These are phyloP conservation scores for Fragosphaeria purpurea DNA, from an alignment of 2,329 filamentous ascomycete genomes.

Conservation along the genomic window DNA sequence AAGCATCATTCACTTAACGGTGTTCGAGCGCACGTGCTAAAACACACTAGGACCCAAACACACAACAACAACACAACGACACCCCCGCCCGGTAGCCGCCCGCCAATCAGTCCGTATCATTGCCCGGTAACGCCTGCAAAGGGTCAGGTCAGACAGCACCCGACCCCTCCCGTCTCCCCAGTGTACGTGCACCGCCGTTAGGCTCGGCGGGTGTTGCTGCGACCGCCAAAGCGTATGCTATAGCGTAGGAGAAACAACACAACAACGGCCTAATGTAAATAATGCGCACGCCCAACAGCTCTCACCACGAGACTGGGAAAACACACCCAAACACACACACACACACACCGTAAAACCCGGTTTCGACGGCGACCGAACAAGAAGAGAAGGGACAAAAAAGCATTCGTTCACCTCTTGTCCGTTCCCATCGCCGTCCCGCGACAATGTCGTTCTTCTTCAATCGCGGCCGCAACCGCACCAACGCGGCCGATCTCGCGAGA, in stretches of 20 bases:
- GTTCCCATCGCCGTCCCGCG: no score
- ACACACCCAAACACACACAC: no score
- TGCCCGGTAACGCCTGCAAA: not conserved
- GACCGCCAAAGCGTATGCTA: not conserved
- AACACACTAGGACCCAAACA: no score
- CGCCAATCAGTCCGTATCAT: not conserved
- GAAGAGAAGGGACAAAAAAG: no score
- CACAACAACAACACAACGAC: no score
- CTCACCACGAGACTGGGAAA: not conserved
- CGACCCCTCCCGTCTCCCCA: no score
- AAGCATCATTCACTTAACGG: no score
- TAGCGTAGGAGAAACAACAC: not conserved
- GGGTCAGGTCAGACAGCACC: not conserved
- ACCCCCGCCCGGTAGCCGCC: not conserved
- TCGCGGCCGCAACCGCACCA: slow-evolving; percentile 15
- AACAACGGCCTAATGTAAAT: slow-evolving; percentile 6
- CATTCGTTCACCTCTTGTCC: no score
- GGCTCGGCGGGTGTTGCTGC: slow-evolving; percentile 3
- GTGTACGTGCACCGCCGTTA: not conserved
- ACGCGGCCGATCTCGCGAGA: slow-evolving; percentile 15
- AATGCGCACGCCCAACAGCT: slow-evolving; percentile 1
- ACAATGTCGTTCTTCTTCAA: slow-evolving; percentile 18
- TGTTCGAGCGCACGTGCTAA: no score
- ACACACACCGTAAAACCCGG: not conserved
- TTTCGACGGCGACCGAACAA: not conserved